phyloP scores from a whole-genome alignment of 1,139 yeast species.

The Suhomyces taliae region DNA sequence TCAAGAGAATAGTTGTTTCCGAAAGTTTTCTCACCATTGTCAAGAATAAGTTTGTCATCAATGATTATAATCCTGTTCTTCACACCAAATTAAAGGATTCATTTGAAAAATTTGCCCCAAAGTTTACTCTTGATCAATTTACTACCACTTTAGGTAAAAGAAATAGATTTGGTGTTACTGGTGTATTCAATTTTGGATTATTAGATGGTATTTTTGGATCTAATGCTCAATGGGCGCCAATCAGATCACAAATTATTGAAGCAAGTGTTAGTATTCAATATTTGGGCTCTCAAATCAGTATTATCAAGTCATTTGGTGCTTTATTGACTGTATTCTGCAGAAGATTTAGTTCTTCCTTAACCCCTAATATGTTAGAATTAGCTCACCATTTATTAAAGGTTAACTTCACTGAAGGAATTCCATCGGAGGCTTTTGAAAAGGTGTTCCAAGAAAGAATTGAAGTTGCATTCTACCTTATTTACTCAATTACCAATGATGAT shows the following conservation, averaged over 20 bases:
- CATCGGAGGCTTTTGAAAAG: slow-evolving; percentile 47
- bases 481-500: slow-evolving; percentile 39
- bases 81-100: slow-evolving; percentile 44
- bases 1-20: slow-evolving; percentile 46
- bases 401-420: slow-evolving; percentile 54
- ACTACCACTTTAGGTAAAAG: slow-evolving; percentile 48
- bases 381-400: slow-evolving; percentile 52
- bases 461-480: slow-evolving; percentile 63
- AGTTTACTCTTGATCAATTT: slow-evolving; percentile 52
- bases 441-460: slow-evolving; percentile 66
- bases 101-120: slow-evolving; percentile 53
- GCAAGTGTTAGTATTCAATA: slow-evolving; percentile 67
- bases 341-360: slow-evolving; percentile 32
- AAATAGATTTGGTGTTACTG: slow-evolving; percentile 51
- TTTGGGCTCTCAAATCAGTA: slow-evolving; percentile 64
- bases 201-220: slow-evolving; percentile 59
- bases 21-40: slow-evolving; percentile 32
- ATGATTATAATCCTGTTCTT: slow-evolving; percentile 34
- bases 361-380: slow-evolving; percentile 40
- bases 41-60: slow-evolving; percentile 31
- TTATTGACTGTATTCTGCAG: slow-evolving; percentile 64
- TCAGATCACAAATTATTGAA: slow-evolving; percentile 52
- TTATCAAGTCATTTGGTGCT: slow-evolving; percentile 79
- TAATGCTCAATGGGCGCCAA: slow-evolving; percentile 50
- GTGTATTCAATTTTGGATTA: slow-evolving; percentile 60